These are phyloP conservation scores for Monosporascus sp. DNA, from an alignment of 2,329 filamentous ascomycete species.

Conservation along the genomic window DNA sequence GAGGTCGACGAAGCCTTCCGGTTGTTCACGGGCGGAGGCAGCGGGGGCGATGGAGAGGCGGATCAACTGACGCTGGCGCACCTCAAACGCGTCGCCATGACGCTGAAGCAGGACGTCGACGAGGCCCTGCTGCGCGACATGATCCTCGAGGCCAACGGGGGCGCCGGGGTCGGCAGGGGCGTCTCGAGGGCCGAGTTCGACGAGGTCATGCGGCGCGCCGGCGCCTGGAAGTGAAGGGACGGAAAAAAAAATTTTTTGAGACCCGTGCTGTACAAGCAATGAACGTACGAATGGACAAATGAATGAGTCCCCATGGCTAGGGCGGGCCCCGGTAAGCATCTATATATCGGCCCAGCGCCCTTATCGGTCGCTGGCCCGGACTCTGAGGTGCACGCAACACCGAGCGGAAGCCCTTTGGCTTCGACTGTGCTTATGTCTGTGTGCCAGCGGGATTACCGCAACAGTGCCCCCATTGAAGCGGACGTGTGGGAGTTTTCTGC, in stretches of 20 bases:
- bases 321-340: no score
- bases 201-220: slow-evolving; percentile 77
- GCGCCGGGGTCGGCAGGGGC: slow-evolving; percentile 62
- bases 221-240: slow-evolving; percentile 64
- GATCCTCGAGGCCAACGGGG: slow-evolving; percentile 90
- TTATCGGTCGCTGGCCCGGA: no score
- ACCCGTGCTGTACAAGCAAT: background rate
- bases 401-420: no score
- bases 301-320: no score
- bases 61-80: slow-evolving; percentile 73
- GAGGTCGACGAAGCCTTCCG: slow-evolving; percentile 80
- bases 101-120: slow-evolving; percentile 77
- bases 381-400: no score
- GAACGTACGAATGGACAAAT: no score
- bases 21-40: slow-evolving; percentile 63
- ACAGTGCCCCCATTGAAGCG: no score
- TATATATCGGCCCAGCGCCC: no score
- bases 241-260: no score
- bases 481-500: no score
- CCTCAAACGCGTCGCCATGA: slow-evolving; percentile 70
- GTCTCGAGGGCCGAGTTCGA: slow-evolving; percentile 80
- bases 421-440: no score
- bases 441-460: no score
- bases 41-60: slow-evolving; percentile 11
- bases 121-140: slow-evolving; percentile 87